Evolutionary conservation across 768 basidiomycete genomes (phyloP).

Genomic region (Clitopilus passeckerianus): DNA sequence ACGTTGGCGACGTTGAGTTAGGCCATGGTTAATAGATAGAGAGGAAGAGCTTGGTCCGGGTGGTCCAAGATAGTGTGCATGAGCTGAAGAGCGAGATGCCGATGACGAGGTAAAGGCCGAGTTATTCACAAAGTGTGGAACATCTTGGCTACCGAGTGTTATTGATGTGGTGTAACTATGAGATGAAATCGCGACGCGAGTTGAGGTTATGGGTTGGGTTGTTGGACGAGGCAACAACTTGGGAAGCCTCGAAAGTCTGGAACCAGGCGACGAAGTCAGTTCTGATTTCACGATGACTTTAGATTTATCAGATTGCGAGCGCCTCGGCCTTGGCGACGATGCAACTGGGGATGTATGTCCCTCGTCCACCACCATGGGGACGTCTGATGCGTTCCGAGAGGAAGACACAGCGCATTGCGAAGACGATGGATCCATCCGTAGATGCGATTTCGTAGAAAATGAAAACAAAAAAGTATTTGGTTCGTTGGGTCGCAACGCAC

Average conservation of each 20-base stretch:
- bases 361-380: constrained; percentile 1
- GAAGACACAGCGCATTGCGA: not conserved
- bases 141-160: constrained; percentile 40
- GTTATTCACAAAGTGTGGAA: constrained; percentile 39
- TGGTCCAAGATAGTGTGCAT: constrained; percentile 43
- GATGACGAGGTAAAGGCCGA: constrained; percentile 38
- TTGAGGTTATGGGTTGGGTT: constrained; percentile 20
- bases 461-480: not conserved
- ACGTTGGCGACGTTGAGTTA: constrained; percentile 53
- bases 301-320: not conserved
- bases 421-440: not conserved
- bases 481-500: not conserved
- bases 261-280: constrained; percentile 48
- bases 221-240: constrained; percentile 40
- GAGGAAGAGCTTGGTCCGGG: constrained; percentile 45
- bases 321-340: not conserved
- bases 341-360: not conserved
- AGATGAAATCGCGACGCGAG: constrained; percentile 48
- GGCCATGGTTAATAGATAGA: constrained; percentile 44
- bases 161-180: constrained; percentile 26
- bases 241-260: constrained; percentile 50
- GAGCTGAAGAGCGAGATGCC: constrained; percentile 35
- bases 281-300: constrained; percentile 25
- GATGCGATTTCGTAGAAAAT: not conserved
- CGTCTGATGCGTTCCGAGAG: not conserved